Base-by-base conservation (phyloP, 805 yeast genomes). In the Candida silvicultrix region DNA sequence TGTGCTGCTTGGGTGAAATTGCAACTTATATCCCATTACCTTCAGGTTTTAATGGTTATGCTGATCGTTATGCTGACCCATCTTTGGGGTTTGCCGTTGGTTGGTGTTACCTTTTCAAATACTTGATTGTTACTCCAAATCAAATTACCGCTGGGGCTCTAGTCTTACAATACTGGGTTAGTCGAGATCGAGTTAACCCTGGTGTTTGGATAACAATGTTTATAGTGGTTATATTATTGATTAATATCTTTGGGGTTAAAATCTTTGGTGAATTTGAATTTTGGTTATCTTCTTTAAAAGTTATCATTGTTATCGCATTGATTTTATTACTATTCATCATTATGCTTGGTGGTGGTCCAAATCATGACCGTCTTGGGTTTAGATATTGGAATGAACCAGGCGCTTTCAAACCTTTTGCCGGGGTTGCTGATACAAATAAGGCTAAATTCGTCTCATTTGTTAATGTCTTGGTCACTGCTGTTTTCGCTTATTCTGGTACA, bases 271-370 rank as follows among this genome's bases (percentile, higher is more conserved):
- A 78, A 57, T 70, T 78, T 38, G 84, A 78, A 55, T 77, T 78
- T 44, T 58, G 75, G 42, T 65, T 77, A 36, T 70, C 77, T 1
- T 56, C 70, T 41, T 56, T 75, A 39, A 77, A 77, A 55, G 74
- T 78, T 19, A 73, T 56, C 71, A 83, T 81, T 81, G 68, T 55
- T 6, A 25, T 52, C 80, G 38, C 89, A 85, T n/a, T 85, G 41
- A 83, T 86, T 47, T 49, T 86, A 15, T 62, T 83, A 43, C 68
- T 84, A 44, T 73, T 84, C 52, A 66, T 81, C 47, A 75, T 85
- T 49, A 82, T 84, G 67, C 68, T 81, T 46, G 95, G 95, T 49
- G 95, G 94, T 45, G 86, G 81, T 25, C 90, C 92, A 51, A 71
- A 73, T 38, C 83, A 81, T 56, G 89, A 84, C 55, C 74, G 92